phyloP scores from a whole-genome alignment of 345 rosid species.

The Lepidium aucheri region DNA sequence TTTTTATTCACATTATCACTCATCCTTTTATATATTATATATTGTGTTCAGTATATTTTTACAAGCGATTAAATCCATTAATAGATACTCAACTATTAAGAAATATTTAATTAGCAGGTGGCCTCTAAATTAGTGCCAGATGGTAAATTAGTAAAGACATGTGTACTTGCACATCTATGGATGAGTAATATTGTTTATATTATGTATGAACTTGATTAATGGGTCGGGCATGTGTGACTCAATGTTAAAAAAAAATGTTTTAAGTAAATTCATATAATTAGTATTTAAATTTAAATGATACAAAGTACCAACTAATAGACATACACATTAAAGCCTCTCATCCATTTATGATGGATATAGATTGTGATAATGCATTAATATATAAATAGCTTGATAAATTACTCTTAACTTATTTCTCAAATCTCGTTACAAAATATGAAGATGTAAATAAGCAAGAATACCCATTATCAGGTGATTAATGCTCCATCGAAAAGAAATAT shows the following conservation, averaged over 20 bases:
- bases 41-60: background rate
- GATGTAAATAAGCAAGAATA: conserved; percentile 12
- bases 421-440: conserved; percentile 11
- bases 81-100: background rate
- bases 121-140: too few relatives aligned
- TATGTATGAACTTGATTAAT: too few relatives aligned
- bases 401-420: conserved; percentile 3
- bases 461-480: conserved; percentile 15
- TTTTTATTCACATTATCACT: conserved; percentile 2
- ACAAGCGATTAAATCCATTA: background rate
- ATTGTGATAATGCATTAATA: background rate
- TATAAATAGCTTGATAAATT: background rate
- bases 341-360: background rate
- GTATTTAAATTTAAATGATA: background rate
- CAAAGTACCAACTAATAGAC: background rate
- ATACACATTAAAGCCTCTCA: background rate
- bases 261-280: background rate
- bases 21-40: conserved; percentile 20
- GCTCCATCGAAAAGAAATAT: background rate
- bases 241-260: too few relatives aligned
- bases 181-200: too few relatives aligned
- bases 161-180: too few relatives aligned
- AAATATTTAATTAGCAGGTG: too few relatives aligned
- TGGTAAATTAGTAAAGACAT: too few relatives aligned
- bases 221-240: too few relatives aligned